These are phyloP conservation scores for Barnettozyma populi DNA, from an alignment of 805 yeast species.

Conservation along the genomic window DNA sequence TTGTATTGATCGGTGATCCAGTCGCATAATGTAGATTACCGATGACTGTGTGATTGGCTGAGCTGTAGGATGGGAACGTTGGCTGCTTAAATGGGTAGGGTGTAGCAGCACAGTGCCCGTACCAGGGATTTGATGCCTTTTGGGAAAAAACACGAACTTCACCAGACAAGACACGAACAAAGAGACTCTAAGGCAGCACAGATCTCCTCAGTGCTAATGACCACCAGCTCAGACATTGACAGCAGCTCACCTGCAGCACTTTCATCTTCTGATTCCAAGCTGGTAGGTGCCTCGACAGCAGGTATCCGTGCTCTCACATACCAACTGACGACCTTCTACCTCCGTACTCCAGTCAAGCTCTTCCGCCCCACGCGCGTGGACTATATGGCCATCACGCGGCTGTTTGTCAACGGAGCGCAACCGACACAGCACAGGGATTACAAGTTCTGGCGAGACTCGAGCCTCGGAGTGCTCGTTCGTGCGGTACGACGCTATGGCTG, in stretches of 20 bases:
- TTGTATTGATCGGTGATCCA: neutral
- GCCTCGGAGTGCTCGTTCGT: conserved; percentile 63
- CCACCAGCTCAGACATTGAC: neutral
- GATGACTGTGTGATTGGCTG: too few species aligned
- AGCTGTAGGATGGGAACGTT: too few species aligned
- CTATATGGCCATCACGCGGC: conserved; percentile 65
- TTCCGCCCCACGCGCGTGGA: conserved; percentile 91
- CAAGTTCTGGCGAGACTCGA: conserved; percentile 58
- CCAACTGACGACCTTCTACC: conserved; percentile 70
- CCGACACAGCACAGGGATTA: conserved; percentile 43
- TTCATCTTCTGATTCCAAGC: conserved; percentile 37
- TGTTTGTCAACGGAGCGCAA: conserved; percentile 37
- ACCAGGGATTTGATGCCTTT: neutral
- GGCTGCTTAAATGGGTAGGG: too few species aligned
- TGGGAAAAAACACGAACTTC: neutral
- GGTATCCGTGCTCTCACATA: conserved; percentile 80
- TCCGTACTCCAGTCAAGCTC: conserved; percentile 76
- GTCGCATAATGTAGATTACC: neutral
- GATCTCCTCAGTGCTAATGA: neutral
- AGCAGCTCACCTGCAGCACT: conserved; percentile 18
- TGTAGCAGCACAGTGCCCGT: too few species aligned
- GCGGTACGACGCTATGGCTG: conserved; percentile 79
- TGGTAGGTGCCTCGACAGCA: conserved; percentile 78
- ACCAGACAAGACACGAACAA: neutral
- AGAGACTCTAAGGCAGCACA: neutral